A percentile compares a stretch with the other conserved stretches of the same genome.
These are phyloP conservation scores for Breviolum minutum DNA, from an alignment of 73 alveolate species.

Conservation along the genomic window DNA sequence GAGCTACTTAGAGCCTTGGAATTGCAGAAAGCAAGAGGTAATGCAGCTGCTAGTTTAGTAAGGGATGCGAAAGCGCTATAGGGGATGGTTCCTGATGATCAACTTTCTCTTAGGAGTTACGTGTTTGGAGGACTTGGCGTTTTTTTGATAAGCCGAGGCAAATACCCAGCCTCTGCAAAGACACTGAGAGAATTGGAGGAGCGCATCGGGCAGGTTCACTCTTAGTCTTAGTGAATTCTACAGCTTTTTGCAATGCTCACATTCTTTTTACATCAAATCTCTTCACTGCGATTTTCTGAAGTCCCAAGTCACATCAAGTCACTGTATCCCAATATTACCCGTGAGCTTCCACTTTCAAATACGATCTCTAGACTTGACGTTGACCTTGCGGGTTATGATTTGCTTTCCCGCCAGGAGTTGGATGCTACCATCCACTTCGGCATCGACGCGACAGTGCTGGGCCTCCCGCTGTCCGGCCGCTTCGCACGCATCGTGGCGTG, in stretches of 20 bases:
- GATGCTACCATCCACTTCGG: not conserved
- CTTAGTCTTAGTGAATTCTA: too few species aligned
- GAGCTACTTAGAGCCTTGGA: constrained; percentile 11
- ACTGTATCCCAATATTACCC: too few species aligned
- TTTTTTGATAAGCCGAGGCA: not conserved
- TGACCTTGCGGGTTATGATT: too few species aligned
- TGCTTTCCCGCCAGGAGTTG: not conserved
- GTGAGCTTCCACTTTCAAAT: too few species aligned
- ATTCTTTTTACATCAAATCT: too few species aligned
- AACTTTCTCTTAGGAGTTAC: not conserved
- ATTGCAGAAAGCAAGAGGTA: too few species aligned
- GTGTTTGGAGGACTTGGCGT: not conserved
- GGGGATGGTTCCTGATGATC: not conserved
- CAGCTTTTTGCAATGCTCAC: too few species aligned
- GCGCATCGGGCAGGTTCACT: not conserved
- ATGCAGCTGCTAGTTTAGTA: too few species aligned
- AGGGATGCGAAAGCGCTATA: not conserved
- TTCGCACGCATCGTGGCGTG: not conserved
- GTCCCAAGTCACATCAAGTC: too few species aligned
- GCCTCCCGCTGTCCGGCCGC: not conserved
- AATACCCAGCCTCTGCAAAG: constrained; percentile 14
- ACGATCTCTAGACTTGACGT: too few species aligned
- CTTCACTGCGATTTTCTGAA: too few species aligned
- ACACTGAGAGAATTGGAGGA: constrained; percentile 18
- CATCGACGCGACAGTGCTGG: not conserved